A percentile compares a stretch with the other conserved stretches of the same genome.
These are phyloP conservation scores for Medicago truncatula DNA, from an alignment of 306 rosid species.

Conservation along the genomic window DNA sequence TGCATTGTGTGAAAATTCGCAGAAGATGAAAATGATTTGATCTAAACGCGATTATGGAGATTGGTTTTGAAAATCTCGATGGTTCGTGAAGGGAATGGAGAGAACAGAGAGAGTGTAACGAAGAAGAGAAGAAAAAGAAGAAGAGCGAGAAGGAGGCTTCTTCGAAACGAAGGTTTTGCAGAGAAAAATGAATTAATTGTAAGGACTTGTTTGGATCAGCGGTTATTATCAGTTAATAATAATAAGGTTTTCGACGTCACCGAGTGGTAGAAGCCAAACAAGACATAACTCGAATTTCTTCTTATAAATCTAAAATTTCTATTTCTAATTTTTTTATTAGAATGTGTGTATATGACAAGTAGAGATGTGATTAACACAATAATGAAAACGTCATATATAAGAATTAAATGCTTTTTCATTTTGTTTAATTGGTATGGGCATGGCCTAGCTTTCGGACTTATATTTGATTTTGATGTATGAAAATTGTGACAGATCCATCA, in stretches of 20 bases:
- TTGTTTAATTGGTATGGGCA: conserved; percentile 15
- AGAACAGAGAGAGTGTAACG: conserved; percentile 39
- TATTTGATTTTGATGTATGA: neutral
- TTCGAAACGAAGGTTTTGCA: conserved; percentile 64
- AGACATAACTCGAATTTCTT: neutral
- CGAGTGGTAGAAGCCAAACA: conserved; percentile 28
- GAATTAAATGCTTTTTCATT: neutral
- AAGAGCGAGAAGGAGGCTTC: conserved; percentile 50
- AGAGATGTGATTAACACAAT: neutral
- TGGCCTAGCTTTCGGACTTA: neutral
- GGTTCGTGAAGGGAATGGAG: conserved; percentile 28
- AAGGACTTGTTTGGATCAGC: conserved; percentile 42
- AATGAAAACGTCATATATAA: neutral
- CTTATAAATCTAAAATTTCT: neutral
- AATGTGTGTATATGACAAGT: neutral
- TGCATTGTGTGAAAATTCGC: conserved; percentile 52
- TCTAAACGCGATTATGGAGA: conserved; percentile 42
- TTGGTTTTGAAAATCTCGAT: conserved; percentile 39
- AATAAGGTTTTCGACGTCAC: conserved; percentile 1
- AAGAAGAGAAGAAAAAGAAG: conserved; percentile 18
- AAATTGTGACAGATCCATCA: neutral
- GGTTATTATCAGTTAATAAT: conserved; percentile 22
- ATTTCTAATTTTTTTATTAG: neutral
- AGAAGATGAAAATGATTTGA: conserved; percentile 47
- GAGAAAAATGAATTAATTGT: conserved; percentile 18